Percentiles rank a stretch among this genome's conserved stretches.
phyloP scores from a whole-genome alignment of 1,284 basidiomycete genomes.

The Farysia itapuensis region DNA sequence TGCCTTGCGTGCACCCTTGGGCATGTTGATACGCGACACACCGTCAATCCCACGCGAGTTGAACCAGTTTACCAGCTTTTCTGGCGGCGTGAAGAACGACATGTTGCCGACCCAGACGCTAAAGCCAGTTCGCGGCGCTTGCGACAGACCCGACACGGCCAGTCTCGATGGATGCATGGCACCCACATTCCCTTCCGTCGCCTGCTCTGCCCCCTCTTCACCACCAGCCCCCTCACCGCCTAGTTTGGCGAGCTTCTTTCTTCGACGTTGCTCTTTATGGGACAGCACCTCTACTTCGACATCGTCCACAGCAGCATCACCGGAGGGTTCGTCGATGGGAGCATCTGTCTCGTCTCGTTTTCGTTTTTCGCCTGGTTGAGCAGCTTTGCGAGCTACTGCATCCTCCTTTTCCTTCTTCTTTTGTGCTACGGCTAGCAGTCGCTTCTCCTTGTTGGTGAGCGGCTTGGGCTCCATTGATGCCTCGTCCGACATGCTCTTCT shows the following conservation, averaged over 20 bases:
- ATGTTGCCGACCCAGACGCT: conserved; percentile 64
- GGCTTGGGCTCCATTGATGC: too few species aligned
- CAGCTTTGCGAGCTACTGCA: conserved; percentile 5
- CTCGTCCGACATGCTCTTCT: too few species aligned
- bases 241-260: conserved; percentile 28
- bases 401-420: conserved; percentile 33
- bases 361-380: not conserved
- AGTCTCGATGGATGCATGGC: conserved; percentile 9
- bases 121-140: conserved; percentile 64
- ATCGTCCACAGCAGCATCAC: conserved; percentile 68
- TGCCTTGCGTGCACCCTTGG: conserved; percentile 61
- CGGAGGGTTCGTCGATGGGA: conserved; percentile 69
- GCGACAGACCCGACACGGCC: not conserved
- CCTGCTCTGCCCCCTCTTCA: conserved; percentile 4
- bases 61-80: conserved; percentile 49
- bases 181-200: conserved; percentile 20
- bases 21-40: conserved; percentile 65
- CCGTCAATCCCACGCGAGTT: conserved; percentile 47
- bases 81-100: conserved; percentile 44
- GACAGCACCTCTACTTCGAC: conserved; percentile 44
- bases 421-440: conserved; percentile 29
- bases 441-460: conserved; percentile 52
- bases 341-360: conserved; percentile 23
- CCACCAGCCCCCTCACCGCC: conserved; percentile 1
- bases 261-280: conserved; percentile 54